Base-by-base conservation (phyloP, 805 yeast genomes). In the Candida namnaoensis region DNA sequence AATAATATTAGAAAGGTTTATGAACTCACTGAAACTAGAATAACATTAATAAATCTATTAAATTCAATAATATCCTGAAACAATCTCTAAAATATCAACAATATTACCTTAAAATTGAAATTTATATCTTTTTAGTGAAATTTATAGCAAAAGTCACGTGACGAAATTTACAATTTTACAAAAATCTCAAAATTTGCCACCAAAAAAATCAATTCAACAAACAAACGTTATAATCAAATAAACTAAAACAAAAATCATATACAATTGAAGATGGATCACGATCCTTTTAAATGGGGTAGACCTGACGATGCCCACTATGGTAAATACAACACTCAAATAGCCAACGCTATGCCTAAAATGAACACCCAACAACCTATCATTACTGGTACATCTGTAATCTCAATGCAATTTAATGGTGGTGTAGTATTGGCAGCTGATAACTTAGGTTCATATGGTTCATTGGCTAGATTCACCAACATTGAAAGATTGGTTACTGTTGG, bases 381-480 rank as follows among this genome's bases (percentile, higher is more conserved):
- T 45, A 93, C 99, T 12, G 98, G 99, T 58, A 87, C 98, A 1
- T 88, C 96, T 32, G 99, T 93, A 23, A 72, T 93, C 52, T 95
- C 93, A 8, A 74, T 91, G 64, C 93, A 90, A 65, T 93, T 81
- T 69, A 71, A 85, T 47, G 84, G 83, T 51, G 99, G 99, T 34
- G 81, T 93, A 37, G 77, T 93, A 34, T 72, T 93, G 64, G 98
- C 99, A 2, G 97, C 99, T 5, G 99, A 93, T 61, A 86, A 86
- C 54, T 66, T 91, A 63, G 96, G 83, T 24, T 82, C 97, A 0
- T 93, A 91, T 60, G 99, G 99, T 0, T 88, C 97, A 2, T 70
- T 93, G 48, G 79, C 95, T 47, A 76, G 96, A 53, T 85, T 91
- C 66, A 82, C 75, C 46, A 80, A 90, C 61, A 73, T 86, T 45